phyloP scores from a whole-genome alignment of 257 asterid genomes.

The Plectranthus barbatus region DNA sequence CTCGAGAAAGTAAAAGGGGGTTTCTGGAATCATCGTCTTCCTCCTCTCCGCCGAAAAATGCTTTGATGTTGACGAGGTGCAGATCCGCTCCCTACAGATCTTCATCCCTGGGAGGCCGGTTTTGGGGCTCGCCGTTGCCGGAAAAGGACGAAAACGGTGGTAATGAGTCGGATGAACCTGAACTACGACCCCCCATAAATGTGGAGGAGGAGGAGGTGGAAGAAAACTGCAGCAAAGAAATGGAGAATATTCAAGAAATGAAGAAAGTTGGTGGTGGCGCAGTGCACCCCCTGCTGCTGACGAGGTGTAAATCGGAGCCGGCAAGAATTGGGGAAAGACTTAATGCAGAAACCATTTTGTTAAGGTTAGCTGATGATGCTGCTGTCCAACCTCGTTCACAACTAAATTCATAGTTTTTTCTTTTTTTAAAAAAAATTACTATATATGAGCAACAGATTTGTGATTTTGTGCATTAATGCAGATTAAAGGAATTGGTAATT shows the following conservation, averaged over 20 bases:
- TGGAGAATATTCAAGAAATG: conserved; percentile 16
- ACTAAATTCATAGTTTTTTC: conserved; percentile 11
- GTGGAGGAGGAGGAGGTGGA: conserved; percentile 15
- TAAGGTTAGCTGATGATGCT: conserved; percentile 18
- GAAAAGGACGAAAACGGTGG: conserved; percentile 5
- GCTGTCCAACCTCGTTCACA: conserved; percentile 25
- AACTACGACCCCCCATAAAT: conserved; percentile 10
- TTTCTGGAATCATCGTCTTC: conserved; percentile 20
- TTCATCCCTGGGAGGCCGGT: conserved; percentile 62
- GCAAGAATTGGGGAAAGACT: conserved; percentile 70
- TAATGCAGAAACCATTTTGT: conserved; percentile 29
- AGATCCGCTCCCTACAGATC: conserved; percentile 98
- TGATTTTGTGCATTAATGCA: conserved; percentile 9
- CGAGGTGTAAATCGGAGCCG: conserved; percentile 87
- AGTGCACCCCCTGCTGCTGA: conserved; percentile 58
- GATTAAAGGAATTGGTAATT: conserved; percentile 15
- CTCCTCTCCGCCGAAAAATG: conserved; percentile 51
- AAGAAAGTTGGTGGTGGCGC: conserved; percentile 18
- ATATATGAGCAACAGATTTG: conserved; percentile 1
- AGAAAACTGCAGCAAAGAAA: conserved; percentile 17
- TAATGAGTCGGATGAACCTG: conserved; percentile 9
- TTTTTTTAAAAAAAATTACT: too few relatives aligned
- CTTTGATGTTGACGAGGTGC: conserved; percentile 67
- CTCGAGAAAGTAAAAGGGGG: conserved; percentile 20
- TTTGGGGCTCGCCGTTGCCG: conserved; percentile 59